Evolutionary conservation across 495 filamentous ascomycete genomes (phyloP).

Genomic region (Neurospora pannonica): DNA sequence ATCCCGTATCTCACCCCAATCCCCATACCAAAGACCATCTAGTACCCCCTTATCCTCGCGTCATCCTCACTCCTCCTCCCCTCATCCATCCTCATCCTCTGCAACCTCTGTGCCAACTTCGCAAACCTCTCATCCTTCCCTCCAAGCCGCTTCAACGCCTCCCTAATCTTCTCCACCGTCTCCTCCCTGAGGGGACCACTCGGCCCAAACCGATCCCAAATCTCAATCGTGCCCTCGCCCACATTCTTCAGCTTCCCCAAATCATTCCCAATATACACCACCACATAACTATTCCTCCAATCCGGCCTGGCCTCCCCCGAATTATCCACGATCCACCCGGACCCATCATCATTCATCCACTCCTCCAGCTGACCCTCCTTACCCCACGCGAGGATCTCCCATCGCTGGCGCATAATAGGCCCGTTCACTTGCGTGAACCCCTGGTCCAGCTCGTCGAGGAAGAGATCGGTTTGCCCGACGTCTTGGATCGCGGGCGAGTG

Average conservation of each 20-base stretch:
- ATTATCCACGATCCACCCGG: slow-evolving; percentile 4
- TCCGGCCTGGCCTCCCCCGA: slow-evolving; percentile 7
- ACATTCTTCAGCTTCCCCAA: neutral
- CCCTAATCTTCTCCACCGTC: slow-evolving; percentile 5
- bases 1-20: too few species aligned
- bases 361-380: slow-evolving; percentile 11
- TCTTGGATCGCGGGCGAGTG: neutral
- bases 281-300: slow-evolving; percentile 12
- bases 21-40: neutral
- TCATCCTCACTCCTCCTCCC: neutral
- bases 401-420: neutral
- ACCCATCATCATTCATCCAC: slow-evolving; percentile 11
- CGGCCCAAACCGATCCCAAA: slow-evolving; percentile 3
- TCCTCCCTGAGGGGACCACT: neutral
- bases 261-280: slow-evolving; percentile 1
- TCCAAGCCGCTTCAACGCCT: neutral
- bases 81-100: neutral
- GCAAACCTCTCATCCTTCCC: neutral
- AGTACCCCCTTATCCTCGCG: neutral
- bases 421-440: neutral
- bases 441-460: neutral
- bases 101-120: neutral
- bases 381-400: slow-evolving; percentile 5
- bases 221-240: neutral
- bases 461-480: neutral